Conservation (phyloP, 164 flowering plant species). For the Vitis amurensis region DNA sequence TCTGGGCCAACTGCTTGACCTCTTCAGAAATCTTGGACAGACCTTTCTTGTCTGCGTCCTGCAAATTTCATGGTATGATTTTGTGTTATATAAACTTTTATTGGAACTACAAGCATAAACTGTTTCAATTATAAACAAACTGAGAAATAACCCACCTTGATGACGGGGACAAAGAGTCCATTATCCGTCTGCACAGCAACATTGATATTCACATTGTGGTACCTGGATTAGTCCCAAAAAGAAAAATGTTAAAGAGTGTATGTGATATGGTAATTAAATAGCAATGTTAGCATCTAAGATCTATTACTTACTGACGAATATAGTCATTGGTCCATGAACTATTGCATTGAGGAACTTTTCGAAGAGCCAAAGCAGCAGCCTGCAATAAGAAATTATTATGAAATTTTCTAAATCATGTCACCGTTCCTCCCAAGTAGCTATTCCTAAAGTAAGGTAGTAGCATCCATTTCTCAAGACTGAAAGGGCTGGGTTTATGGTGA, state of each 20-base stretch:
- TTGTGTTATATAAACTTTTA: neutral
- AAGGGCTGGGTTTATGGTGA: too few relatives aligned
- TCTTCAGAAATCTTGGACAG: conserved; percentile 77
- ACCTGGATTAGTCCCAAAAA: conserved; percentile 43
- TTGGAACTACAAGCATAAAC: neutral
- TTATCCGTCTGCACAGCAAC: conserved; percentile 97
- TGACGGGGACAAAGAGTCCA: conserved; percentile 88
- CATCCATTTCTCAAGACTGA: too few relatives aligned
- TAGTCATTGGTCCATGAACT: conserved; percentile 95
- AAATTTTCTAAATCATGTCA: too few relatives aligned
- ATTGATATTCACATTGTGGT: conserved; percentile 73
- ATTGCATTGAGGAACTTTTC: conserved; percentile 92
- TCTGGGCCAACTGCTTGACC: conserved; percentile 79
- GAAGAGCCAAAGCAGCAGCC: conserved; percentile 97
- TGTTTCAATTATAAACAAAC: neutral
- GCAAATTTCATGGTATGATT: conserved; percentile 14
- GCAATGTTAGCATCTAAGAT: neutral
- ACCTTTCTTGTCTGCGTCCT: conserved; percentile 99
- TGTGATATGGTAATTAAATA: neutral
- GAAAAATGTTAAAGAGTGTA: neutral
- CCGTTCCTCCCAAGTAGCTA: too few relatives aligned
- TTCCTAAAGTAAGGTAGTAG: too few relatives aligned
- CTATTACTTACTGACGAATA: conserved; percentile 80
- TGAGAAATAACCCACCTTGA: conserved; percentile 51
- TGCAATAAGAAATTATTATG: conserved; percentile 19